Conservation (phyloP, 1,284 basidiomycete species). For the Moesziomyces sp. region DNA sequence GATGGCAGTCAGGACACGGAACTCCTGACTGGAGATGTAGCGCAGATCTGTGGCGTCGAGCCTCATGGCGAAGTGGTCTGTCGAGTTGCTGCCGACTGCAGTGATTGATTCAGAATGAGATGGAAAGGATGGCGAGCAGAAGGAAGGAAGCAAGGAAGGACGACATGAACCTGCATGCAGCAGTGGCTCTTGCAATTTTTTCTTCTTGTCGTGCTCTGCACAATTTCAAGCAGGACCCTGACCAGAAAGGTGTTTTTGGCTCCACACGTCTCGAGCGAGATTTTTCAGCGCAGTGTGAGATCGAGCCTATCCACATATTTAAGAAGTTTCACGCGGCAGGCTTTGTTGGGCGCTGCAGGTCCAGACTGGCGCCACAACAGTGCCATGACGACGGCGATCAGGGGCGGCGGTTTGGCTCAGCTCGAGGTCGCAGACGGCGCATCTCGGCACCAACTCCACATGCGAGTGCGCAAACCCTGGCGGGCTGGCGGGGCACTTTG, state of each 20-base stretch:
- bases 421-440: background rate
- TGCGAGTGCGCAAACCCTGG: conserved; percentile 3
- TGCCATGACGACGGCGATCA: conserved; percentile 17
- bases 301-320: background rate
- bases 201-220: background rate
- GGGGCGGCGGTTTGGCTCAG: conserved; percentile 8
- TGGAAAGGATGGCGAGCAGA: conserved; percentile 2
- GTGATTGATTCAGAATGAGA: background rate
- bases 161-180: no score
- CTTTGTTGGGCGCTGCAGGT: no score
- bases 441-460: conserved; percentile 22
- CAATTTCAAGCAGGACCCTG: conserved; percentile 7
- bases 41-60: conserved; percentile 93
- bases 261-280: background rate
- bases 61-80: conserved; percentile 74
- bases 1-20: conserved; percentile 91
- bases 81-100: background rate
- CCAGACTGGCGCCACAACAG: conserved; percentile 6
- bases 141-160: background rate
- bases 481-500: conserved; percentile 1
- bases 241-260: background rate
- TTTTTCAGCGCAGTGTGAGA: background rate
- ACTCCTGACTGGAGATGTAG: conserved; percentile 91
- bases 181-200: background rate
- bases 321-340: no score